phyloP scores from a whole-genome alignment of 2,329 filamentous ascomycete genomes.

The Parastagonospora nodorum region DNA sequence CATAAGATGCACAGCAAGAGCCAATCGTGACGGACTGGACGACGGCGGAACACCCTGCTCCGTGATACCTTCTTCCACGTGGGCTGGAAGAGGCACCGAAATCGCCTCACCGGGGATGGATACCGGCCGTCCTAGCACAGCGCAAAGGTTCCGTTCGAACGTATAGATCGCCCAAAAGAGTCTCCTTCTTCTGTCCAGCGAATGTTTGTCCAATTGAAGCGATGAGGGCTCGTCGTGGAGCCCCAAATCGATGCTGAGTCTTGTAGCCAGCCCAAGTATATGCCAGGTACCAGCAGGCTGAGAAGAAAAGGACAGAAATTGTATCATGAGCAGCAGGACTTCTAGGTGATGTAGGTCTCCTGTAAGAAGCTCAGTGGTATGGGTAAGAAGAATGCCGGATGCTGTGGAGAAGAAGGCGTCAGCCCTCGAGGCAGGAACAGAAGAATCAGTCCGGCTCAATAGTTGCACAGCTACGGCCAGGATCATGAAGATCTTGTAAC shows the following conservation, averaged over 20 bases:
- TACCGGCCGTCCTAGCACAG: background rate
- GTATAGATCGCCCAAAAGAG: background rate
- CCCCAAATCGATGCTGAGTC: background rate
- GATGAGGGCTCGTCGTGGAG: background rate
- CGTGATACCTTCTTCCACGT: background rate
- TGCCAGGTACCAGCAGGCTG: background rate
- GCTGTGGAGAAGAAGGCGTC: background rate
- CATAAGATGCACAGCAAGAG: background rate
- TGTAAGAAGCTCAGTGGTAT: background rate
- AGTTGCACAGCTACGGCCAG: background rate
- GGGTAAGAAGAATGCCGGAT: background rate
- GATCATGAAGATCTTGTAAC: background rate
- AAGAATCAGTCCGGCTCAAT: background rate
- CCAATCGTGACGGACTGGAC: background rate
- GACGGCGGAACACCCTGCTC: background rate
- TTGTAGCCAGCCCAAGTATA: background rate
- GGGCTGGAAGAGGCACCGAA: background rate
- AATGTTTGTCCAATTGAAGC: background rate
- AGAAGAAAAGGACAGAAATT: background rate
- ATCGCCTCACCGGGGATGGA: background rate
- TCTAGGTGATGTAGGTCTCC: background rate
- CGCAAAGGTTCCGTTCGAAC: background rate
- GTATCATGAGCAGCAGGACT: background rate
- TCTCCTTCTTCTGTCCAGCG: background rate
- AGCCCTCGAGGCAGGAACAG: background rate